Percentiles rank a stretch among this genome's conserved stretches.
These are phyloP conservation scores for Gossypium trilobum DNA, from an alignment of 441 rosid species.

Conservation along the genomic window DNA sequence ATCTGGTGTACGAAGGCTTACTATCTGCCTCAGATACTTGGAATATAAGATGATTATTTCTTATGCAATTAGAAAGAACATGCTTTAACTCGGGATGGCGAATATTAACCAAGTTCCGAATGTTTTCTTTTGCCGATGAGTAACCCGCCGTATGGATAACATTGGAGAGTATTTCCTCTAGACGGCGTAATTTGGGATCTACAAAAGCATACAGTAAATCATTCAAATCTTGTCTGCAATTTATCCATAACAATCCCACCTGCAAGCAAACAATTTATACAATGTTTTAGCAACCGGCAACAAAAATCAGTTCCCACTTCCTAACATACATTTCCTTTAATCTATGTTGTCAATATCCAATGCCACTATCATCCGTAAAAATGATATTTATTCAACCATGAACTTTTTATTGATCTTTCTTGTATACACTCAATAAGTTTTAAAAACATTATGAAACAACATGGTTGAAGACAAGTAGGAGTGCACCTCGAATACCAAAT, in stretches of 20 bases:
- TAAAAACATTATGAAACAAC: background rate
- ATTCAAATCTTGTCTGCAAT: conserved; percentile 11
- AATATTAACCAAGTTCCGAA: conserved; percentile 33
- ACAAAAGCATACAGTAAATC: conserved; percentile 1
- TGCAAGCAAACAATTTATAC: conserved; percentile 7
- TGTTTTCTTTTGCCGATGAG: conserved; percentile 25
- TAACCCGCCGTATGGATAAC: conserved; percentile 21
- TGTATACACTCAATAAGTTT: too few relatives aligned
- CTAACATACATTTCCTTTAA: background rate
- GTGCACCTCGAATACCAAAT: background rate
- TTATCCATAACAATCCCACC: conserved; percentile 10
- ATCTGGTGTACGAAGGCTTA: conserved; percentile 25
- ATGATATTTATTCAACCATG: too few relatives aligned
- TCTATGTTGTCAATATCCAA: conserved; percentile 1
- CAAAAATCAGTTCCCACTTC: background rate
- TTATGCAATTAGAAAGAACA: conserved; percentile 47
- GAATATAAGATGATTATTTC: conserved; percentile 33
- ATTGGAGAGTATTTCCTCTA: conserved; percentile 24
- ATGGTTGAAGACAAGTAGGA: background rate
- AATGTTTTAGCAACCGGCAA: background rate
- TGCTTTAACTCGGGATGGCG: conserved; percentile 37
- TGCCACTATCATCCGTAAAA: background rate
- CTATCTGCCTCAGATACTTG: conserved; percentile 30
- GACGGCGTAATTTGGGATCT: conserved; percentile 36
- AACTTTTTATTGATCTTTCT: too few relatives aligned